A percentile compares a stretch with the other conserved stretches of the same genome.
phyloP scores from a whole-genome alignment of 805 yeast genomes.

The Candida incommunis region DNA sequence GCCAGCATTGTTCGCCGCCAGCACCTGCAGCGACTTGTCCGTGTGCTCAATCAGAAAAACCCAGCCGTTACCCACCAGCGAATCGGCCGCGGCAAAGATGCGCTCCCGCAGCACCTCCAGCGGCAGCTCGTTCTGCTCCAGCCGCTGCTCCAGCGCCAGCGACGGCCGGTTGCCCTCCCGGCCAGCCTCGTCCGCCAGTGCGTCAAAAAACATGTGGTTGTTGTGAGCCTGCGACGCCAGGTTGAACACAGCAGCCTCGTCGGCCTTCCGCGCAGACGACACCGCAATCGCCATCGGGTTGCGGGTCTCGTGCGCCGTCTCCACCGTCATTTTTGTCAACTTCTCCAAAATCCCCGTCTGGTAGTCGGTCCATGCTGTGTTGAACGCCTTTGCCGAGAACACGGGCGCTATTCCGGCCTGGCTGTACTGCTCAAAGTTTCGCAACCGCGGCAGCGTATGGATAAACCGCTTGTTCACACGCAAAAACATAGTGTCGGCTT shows the following conservation, averaged over 20 bases:
- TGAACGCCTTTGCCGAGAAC: conserved; percentile 50
- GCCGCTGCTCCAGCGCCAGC: conserved; percentile 23
- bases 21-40: conserved; percentile 37
- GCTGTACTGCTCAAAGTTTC: conserved; percentile 25
- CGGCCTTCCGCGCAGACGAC: conserved; percentile 51
- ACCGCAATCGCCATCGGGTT: conserved; percentile 52
- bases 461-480: conserved; percentile 19
- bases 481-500: too few relatives aligned
- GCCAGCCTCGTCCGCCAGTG: conserved; percentile 24
- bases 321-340: conserved; percentile 51
- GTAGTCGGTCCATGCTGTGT: conserved; percentile 67
- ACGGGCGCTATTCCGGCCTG: conserved; percentile 48
- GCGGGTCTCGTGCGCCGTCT: conserved; percentile 67
- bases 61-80: conserved; percentile 78
- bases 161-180: conserved; percentile 13
- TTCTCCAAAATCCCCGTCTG: conserved; percentile 43
- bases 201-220: conserved; percentile 77
- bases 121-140: conserved; percentile 58
- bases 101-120: conserved; percentile 60
- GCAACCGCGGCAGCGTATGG: conserved; percentile 52
- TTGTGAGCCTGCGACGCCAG: conserved; percentile 84
- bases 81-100: conserved; percentile 50
- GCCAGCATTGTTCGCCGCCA: conserved; percentile 85
- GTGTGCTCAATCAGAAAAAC: conserved; percentile 72
- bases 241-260: conserved; percentile 61